Conservation (phyloP, 441 rosid genomes). For the Bruguiera hainesii region DNA sequence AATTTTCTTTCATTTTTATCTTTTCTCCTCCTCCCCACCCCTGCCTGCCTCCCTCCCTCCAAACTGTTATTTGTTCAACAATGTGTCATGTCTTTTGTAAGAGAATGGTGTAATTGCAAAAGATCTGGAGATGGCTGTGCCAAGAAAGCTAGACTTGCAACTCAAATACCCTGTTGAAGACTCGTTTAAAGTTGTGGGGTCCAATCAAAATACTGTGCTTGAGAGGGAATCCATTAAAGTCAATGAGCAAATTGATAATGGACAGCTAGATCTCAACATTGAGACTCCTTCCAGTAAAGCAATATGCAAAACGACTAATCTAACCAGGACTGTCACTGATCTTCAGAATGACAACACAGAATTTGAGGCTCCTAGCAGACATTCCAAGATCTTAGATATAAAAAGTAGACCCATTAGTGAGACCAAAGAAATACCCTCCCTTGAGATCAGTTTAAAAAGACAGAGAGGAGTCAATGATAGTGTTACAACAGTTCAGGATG, state of each 20-base stretch:
- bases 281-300: constrained; percentile 30
- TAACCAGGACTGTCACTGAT: constrained; percentile 16
- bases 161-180: constrained; percentile 22
- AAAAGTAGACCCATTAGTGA: constrained; percentile 30
- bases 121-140: constrained; percentile 37
- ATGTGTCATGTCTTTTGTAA: constrained; percentile 5
- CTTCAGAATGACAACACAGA: constrained; percentile 23
- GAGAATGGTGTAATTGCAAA: constrained; percentile 40
- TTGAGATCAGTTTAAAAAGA: constrained; percentile 45
- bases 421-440: constrained; percentile 30
- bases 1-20: constrained; percentile 5
- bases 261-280: constrained; percentile 31
- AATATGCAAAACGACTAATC: constrained; percentile 27
- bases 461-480: constrained; percentile 36
- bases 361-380: constrained; percentile 29
- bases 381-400: constrained; percentile 31
- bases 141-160: constrained; percentile 29
- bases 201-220: constrained; percentile 29
- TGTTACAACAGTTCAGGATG: constrained; percentile 28
- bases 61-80: background rate
- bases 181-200: constrained; percentile 20
- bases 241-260: constrained; percentile 29
- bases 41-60: background rate
- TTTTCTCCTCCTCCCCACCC: background rate
- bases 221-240: constrained; percentile 25